Evolutionary conservation across 2,329 filamentous ascomycete genomes (phyloP), one percentile per base, ranked within the genome.

Genomic region (Fusarium pseudonygamai): DNA sequence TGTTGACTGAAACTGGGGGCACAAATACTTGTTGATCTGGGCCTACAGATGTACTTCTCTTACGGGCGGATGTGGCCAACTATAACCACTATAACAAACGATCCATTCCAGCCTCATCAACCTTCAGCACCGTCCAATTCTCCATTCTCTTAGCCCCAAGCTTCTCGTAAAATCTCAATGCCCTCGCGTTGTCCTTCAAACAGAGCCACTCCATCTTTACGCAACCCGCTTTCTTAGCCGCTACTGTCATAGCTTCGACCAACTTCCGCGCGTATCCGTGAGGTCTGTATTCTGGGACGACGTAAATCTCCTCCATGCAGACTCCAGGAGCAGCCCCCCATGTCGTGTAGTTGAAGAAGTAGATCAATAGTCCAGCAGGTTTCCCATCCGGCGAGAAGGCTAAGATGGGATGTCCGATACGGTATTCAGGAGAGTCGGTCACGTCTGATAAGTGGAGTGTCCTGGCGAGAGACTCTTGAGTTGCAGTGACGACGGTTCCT

Each of bases 191-290:
- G 11, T 60, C 52, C 16, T 36, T n/a, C 3, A 67, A 34, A 13
- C 64, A 67, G 14, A 67, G 43, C 64, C 62, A 67, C 3, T 67
- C 61, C 64, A 67, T 67, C 43, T 67, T 66, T 3, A 60, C 37
- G 4, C 64, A 67, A 0, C 61, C 50, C 8, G 43, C 50, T 20
- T 22, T 34, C 14, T 43, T 60, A 5, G 64, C 64, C 4, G 5
- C 20, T 5, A 15, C n/a, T 16, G 64, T 28, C 40, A 67, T 32
- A 20, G 62, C 50, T 6, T 67, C 20, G 2, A 67, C 39, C 18
- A 67, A 36, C 6, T 46, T 30, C 11, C 39, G 50, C 2, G 64
- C 62, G 5, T 67, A 67, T 18, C 64, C 62, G 24, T 66, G 43
- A n/a, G 61, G 43, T 11, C 64, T 50, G 16, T 67, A 52, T 3